These are phyloP conservation scores for Colletotrichum navitas DNA, from an alignment of 2,329 filamentous ascomycete genomes.

Conservation along the genomic window DNA sequence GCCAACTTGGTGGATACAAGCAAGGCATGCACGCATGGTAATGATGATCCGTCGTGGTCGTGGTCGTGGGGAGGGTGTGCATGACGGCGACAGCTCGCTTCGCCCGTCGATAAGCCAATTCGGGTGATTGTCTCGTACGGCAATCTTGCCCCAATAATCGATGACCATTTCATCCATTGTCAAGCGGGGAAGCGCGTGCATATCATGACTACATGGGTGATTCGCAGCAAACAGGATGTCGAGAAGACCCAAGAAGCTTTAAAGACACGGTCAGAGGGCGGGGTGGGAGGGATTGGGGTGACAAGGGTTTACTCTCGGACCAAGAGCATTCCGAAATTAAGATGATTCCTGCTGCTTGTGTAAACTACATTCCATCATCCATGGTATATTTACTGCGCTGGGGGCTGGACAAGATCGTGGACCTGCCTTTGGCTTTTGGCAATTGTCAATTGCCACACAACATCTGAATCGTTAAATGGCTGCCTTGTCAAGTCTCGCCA, in stretches of 20 bases:
- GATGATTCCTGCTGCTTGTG: conserved; percentile 31
- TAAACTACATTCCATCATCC: background rate
- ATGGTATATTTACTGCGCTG: conserved; percentile 1
- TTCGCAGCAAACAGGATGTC: background rate
- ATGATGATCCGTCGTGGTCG: background rate
- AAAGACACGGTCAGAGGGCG: background rate
- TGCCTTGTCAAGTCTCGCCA: conserved; percentile 21
- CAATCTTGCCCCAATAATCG: background rate
- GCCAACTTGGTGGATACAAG: background rate
- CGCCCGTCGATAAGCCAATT: background rate
- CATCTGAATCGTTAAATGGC: background rate
- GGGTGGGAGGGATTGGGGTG: background rate
- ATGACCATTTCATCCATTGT: background rate
- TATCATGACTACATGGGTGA: background rate
- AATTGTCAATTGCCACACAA: background rate
- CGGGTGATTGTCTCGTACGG: background rate
- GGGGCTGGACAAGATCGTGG: conserved; percentile 5
- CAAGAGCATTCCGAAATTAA: conserved; percentile 38
- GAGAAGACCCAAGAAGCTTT: background rate
- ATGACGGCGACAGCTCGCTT: background rate
- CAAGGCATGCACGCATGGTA: background rate
- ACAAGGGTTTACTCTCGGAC: conserved; percentile 29
- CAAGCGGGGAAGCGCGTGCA: too few relatives aligned
- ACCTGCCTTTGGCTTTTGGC: background rate
- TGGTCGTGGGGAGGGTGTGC: too few relatives aligned